Base-by-base conservation (phyloP, 2,329 filamentous ascomycete species). In the Graphiopsis chlorocephala region DNA sequence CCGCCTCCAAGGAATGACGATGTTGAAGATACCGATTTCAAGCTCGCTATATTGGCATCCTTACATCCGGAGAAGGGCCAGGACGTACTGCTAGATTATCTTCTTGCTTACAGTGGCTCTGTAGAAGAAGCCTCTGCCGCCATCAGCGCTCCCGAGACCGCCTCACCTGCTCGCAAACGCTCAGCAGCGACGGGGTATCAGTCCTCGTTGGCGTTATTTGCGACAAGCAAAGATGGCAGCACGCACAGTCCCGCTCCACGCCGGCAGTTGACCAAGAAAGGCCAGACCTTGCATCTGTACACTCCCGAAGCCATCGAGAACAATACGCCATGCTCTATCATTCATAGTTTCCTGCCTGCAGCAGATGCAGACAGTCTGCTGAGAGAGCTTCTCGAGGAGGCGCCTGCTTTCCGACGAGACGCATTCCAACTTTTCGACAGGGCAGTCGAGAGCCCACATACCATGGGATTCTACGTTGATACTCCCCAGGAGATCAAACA, bases 391-490 rank as follows among this genome's bases (percentile, higher is more conserved):
- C 78, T 97, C 0, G 78, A 84, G 1, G 92, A 97, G 77, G 84
- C 90, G 0, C 80, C 85, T 25, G 86, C 88, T 0, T 97, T 93
- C 73, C 82, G 88, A 58, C 86, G 84, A 68, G 85, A 86, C 26
- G 88, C 86, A 0, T 97, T 97, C 73, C 91, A 95, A 73, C 80
- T 98, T 1, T 97, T 97, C 75, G 93, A 97, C 64, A 90, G 89
- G 67, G 87, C 94, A 0, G 94, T 97, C 4, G 84, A 89, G 42
- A 94, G 90, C 67, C 92, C 93, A 0, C 94, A 97, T 75, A 93
- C 92, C 0, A 88, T 88, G 23, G 87, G 88, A 69, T 91, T 97
- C 75, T 97, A 92, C 70, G 91, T 97, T 3, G 89, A 92, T 63
- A 90, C 85, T 56, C 81, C 86, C 23, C 86, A 89, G 47, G 91